These are phyloP conservation scores for Tuber calosporum DNA, from an alignment of 495 filamentous ascomycete species.

Conservation along the genomic window DNA sequence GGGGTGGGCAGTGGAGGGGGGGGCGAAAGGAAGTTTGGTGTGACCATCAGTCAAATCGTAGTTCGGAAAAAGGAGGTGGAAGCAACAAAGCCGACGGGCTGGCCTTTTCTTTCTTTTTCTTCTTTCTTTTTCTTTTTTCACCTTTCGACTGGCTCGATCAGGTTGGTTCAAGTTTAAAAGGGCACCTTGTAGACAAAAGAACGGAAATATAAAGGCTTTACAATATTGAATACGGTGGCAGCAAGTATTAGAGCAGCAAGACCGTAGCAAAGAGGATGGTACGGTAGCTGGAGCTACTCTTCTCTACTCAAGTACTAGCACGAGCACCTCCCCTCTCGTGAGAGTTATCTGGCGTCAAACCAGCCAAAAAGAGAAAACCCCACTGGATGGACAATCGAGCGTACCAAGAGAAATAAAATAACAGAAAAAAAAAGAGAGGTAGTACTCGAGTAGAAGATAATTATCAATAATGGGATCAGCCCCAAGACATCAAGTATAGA, in stretches of 20 bases:
- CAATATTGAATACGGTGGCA: slow-evolving; percentile 9
- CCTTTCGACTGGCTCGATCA: neutral
- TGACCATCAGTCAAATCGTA: slow-evolving; percentile 29
- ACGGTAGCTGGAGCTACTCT: neutral
- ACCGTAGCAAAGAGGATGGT: slow-evolving; percentile 13
- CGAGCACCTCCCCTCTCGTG: too few relatives aligned
- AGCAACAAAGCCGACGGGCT: slow-evolving; percentile 23
- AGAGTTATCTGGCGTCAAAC: neutral
- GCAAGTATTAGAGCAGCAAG: slow-evolving; percentile 17
- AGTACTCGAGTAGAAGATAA: too few relatives aligned
- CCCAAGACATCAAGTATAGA: neutral
- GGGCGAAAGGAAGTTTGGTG: slow-evolving; percentile 30
- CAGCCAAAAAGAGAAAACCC: neutral
- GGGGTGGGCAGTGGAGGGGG: slow-evolving; percentile 27
- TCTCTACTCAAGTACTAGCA: too few relatives aligned
- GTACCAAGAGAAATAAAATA: neutral
- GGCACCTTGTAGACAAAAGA: slow-evolving; percentile 28
- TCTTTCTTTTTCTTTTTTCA: too few relatives aligned
- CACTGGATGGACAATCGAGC: neutral
- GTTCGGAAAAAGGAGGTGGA: slow-evolving; percentile 33
- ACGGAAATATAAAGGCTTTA: slow-evolving; percentile 25
- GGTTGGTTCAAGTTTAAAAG: neutral
- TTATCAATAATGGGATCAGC: neutral
- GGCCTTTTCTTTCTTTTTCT: neutral
- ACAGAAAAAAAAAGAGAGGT: too few relatives aligned